Evolutionary conservation across 192 early-diverging fungal genomes (phyloP).

Genomic region (Mortierella antarctica): DNA sequence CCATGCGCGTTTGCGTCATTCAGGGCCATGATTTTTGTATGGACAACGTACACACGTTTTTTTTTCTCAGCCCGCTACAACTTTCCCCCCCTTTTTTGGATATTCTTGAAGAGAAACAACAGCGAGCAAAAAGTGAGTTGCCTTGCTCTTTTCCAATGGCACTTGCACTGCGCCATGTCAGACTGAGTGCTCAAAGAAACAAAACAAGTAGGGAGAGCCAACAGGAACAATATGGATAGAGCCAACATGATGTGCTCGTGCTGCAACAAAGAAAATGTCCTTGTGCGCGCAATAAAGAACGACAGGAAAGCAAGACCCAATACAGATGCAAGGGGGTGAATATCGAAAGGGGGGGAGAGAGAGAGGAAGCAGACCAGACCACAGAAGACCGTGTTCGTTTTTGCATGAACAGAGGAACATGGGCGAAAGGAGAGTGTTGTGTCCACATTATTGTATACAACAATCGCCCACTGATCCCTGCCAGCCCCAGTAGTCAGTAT

Average conservation of each 20-base stretch:
- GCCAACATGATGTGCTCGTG: not conserved
- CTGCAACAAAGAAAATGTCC: not conserved
- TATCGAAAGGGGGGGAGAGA: conserved; percentile 6
- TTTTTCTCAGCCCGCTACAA: conserved; percentile 7
- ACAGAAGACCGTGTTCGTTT: not conserved
- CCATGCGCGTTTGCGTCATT: conserved; percentile 32
- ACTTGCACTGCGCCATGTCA: not conserved
- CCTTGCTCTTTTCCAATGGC: not conserved
- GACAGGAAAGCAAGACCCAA: not conserved
- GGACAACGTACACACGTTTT: not conserved
- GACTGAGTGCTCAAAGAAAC: not conserved
- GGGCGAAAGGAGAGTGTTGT: too few species aligned
- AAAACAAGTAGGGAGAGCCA: not conserved
- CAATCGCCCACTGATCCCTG: too few species aligned
- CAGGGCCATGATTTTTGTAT: not conserved
- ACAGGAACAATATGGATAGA: not conserved
- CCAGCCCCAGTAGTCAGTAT: too few species aligned
- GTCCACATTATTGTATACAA: too few species aligned
- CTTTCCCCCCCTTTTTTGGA: conserved; percentile 4
- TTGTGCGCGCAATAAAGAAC: conserved; percentile 7
- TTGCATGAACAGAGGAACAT: conserved; percentile 16
- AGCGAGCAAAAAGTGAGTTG: not conserved
- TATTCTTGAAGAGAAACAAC: not conserved
- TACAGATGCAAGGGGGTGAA: not conserved
- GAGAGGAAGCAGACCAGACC: not conserved